These are phyloP conservation scores for Cryptococcus deneoformans DNA, from an alignment of 1,284 basidiomycete genomes.

Conservation along the genomic window DNA sequence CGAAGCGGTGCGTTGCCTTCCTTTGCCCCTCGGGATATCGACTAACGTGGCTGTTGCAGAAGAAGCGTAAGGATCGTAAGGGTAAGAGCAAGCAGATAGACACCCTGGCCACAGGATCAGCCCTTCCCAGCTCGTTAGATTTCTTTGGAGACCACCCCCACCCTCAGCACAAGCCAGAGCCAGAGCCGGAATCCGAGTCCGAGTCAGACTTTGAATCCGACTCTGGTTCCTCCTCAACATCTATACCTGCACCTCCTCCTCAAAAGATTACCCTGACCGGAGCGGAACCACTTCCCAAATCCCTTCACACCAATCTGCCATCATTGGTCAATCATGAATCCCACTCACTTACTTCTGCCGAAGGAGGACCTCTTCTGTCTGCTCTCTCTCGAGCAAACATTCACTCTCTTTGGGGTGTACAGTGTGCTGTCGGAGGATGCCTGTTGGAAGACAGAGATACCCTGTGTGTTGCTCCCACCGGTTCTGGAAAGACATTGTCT, in stretches of 20 bases:
- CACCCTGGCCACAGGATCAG: conserved; percentile 11
- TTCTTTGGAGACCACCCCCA: conserved; percentile 74
- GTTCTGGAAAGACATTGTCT: conserved; percentile 89
- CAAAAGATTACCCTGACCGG: conserved; percentile 49
- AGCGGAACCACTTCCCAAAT: conserved; percentile 41
- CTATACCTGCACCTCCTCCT: conserved; percentile 36
- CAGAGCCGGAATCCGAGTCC: conserved; percentile 31
- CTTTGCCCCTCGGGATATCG: neutral
- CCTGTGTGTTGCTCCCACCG: conserved; percentile 88
- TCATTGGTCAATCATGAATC: conserved; percentile 29
- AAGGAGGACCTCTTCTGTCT: conserved; percentile 23
- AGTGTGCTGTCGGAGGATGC: conserved; percentile 39
- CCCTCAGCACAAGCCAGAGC: conserved; percentile 49
- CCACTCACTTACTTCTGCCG: conserved; percentile 35
- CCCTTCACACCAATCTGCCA: conserved; percentile 40
- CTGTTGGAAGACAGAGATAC: conserved; percentile 66
- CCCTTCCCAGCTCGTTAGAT: conserved; percentile 73
- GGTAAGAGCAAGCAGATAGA: conserved; percentile 26
- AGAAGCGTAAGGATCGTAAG: conserved; percentile 49
- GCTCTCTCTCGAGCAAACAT: conserved; percentile 26
- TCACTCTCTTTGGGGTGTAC: conserved; percentile 40
- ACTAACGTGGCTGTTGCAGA: neutral
- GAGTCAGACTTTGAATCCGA: conserved; percentile 18
- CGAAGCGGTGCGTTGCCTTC: conserved; percentile 16
- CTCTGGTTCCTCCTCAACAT: conserved; percentile 15